These are phyloP conservation scores for Biscogniauxia sp. DNA, from an alignment of 2,329 filamentous ascomycete genomes.

Conservation along the genomic window DNA sequence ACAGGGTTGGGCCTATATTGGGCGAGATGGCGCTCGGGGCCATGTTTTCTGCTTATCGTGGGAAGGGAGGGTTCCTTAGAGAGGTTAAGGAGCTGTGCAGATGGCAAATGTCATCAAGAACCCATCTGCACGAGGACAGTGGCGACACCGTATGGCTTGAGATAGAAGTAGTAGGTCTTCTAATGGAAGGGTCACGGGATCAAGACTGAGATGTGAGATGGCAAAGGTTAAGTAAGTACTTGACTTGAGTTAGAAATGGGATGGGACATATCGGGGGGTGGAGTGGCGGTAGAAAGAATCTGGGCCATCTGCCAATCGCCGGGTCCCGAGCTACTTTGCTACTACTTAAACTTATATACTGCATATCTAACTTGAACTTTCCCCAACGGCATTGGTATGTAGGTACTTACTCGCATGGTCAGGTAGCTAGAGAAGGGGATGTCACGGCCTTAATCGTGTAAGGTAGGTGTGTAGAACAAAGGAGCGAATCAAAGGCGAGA, in stretches of 20 bases:
- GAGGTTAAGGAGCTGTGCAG: not conserved
- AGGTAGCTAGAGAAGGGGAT: not conserved
- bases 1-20: constrained; percentile 36
- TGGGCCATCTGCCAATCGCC: constrained; percentile 9
- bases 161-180: too few species aligned
- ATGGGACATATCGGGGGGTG: constrained; percentile 2
- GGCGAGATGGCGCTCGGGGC: constrained; percentile 55
- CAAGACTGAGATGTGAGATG: not conserved
- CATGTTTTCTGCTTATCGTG: constrained; percentile 38
- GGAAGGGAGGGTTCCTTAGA: not conserved
- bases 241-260: not conserved
- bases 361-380: not conserved
- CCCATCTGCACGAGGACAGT: not conserved
- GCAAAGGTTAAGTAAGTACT: not conserved
- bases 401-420: not conserved
- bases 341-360: too few species aligned
- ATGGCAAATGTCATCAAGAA: not conserved
- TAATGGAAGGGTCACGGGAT: not conserved
- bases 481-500: constrained; percentile 20
- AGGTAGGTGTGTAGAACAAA: constrained; percentile 6
- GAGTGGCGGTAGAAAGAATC: constrained; percentile 10
- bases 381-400: not conserved
- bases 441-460: not conserved
- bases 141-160: too few species aligned
- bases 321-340: too few species aligned